Evolutionary conservation across 345 rosid genomes (phyloP), one percentile per base, ranked within the genome.

Genomic region (Sisymbrium altissimum): DNA sequence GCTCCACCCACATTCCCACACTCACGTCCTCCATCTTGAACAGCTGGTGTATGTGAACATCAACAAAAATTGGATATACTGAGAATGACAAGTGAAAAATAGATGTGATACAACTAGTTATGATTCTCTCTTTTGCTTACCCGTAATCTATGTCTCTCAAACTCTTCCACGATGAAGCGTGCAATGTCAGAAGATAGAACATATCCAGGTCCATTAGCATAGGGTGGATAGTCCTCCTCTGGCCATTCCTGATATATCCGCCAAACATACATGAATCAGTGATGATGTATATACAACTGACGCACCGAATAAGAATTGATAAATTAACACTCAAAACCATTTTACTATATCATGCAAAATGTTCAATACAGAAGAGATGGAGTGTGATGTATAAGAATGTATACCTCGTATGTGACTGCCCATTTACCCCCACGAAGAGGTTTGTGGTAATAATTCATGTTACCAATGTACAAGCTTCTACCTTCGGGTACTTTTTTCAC

Each of bases 21-120:
- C 99, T 95, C 77, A 95, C 97, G 39, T 95, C 99, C 77, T 95
- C 99, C 99, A 94, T 94, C 87, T 94, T 94, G 79, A 92, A 94
- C 79, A 94, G 35, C 98, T 94, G 90, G 78, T 79, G 13, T 65
- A 7, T 49, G 62, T 44, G 23, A 15, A 14, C 38, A 56, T 44
- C 70, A 49, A 64, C 35, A 63, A 11, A 48, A 38, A 33, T 0
- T 32, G 68, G 13, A 48, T 49, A 38, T n/a, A 49, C 58, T 60
- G 52, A 18, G 54, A 46, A 39, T 19, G 19, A 36, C 25, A 53
- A 25, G 10, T 15, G 71, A 7, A 39, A 29, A 35, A 14, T 43
- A 19, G 59, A 30, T 29, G 11, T 30, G 12, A 21, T 6, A 40
- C 57, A 59, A 56, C 14, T 21, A 36, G 44, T 66, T 21, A 29